Base-by-base conservation (phyloP, 495 filamentous ascomycete species). In the Patellaria atrata region DNA sequence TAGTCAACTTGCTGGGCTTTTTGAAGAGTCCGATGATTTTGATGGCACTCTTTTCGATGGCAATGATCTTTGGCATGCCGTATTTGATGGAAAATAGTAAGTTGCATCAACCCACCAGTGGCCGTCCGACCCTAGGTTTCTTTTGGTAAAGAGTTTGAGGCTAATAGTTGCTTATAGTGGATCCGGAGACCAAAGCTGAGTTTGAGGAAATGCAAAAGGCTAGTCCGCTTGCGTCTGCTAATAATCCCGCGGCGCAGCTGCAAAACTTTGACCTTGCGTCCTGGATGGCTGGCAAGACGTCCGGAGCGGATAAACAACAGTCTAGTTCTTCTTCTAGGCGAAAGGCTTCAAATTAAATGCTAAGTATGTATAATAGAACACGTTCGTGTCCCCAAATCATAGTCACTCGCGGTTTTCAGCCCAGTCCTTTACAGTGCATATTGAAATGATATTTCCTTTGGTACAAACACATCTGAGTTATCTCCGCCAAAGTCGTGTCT, bases 1-100 rank as follows among this genome's bases (percentile, higher is more conserved):
- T 35, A 57, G 57, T 46, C 44, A 54, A 48, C 33, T 68, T 73
- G 5, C 43, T 94, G 35, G 65, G 68, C 41, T 71, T 96, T 26
- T 64, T 96, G 46, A 81, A 82, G 58, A 94, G 79, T 50, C 89
- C 89, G 3, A 96, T 96, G 81, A 92, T 97, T 37, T 60, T 97
- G 27, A 70, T 97, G 58, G 81, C 78, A 9, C 53, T 93, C 14
- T 74, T 87, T 15, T 79, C 75, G 20, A 64, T 94, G 64, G 75
- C 55, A 0, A 57, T 92, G 28, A 84, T 92, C 25, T 60, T 94
- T 32, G 85, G 85, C 18, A 75, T 96, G 74, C 89, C 89, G 6
- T 86, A 94, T 57, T 52, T 97, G 22, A 72, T 96, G 59, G 85
- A 96, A 33, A 94, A 92, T 45, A 92, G 86, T 94, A 72, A 36